phyloP scores from a whole-genome alignment of 306 rosid genomes.

The Inga leiocalycina region DNA sequence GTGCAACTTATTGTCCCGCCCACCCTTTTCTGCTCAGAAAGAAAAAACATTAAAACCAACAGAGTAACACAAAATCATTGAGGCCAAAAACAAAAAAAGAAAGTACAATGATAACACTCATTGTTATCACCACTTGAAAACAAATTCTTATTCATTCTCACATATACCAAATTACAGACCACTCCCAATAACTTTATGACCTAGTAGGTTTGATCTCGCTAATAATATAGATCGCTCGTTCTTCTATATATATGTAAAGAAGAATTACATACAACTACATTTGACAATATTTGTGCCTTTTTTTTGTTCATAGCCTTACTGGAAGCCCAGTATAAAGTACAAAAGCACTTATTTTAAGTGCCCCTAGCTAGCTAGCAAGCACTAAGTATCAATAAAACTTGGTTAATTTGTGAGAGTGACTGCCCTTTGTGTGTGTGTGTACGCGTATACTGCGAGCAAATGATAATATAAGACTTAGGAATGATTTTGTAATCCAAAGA shows the following conservation, averaged over 20 bases:
- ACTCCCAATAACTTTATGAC: not conserved
- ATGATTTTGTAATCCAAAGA: conserved; percentile 23
- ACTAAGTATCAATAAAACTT: not conserved
- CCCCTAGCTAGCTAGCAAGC: not conserved
- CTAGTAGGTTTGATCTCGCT: not conserved
- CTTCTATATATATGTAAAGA: too few relatives aligned
- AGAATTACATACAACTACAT: too few relatives aligned
- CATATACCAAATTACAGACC: not conserved
- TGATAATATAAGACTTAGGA: conserved; percentile 32
- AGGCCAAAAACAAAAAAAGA: not conserved
- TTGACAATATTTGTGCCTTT: too few relatives aligned
- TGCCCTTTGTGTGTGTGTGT: not conserved
- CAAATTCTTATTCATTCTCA: conserved; percentile 9
- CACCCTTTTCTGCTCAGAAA: not conserved
- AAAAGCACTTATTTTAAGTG: not conserved
- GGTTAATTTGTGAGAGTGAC: not conserved
- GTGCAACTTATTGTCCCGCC: conserved; percentile 36
- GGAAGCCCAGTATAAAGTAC: not conserved
- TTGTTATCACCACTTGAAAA: conserved; percentile 41
- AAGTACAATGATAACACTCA: conserved; percentile 22
- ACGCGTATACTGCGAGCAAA: conserved; percentile 31
- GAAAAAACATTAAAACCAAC: conserved; percentile 13
- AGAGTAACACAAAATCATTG: conserved; percentile 25
- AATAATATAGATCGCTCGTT: too few relatives aligned
- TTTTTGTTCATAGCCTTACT: not conserved